Base-by-base conservation (phyloP, 1,284 basidiomycete genomes). In the Dichomitus squalens region DNA sequence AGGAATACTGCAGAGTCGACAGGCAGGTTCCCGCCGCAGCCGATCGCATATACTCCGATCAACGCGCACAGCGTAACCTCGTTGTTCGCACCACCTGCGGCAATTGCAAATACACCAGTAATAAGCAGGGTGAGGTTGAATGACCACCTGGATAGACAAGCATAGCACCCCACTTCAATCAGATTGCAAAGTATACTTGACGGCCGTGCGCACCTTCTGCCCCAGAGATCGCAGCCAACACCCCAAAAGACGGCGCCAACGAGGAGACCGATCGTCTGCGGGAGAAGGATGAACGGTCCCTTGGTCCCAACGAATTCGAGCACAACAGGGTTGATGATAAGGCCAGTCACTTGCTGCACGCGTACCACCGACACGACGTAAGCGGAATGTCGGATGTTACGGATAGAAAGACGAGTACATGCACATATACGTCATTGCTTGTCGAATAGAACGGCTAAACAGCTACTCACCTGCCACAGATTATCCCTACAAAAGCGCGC, bases 1-100 rank as follows among this genome's bases (percentile, higher is more conserved):
- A 93, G 78, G 68, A 91, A 90, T 48, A 93, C 86, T 0, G 89
- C 85, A 16, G 88, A 88, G 69, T 93, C 91, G 5, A 93, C 89
- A 0, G 91, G 86, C 46, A 88, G 69, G 65, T 90, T 90, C 16
- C 86, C 85, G 34, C 82, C 91, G 1, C 86, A 89, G 2, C 87
- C 86, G 4, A 87, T 71, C 2, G 83, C 83, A 76, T 83, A 83
- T 2, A 83, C 73, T 0, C 84, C 80, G 0, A 79, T 73, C 34
- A 88, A 73, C 0, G 81, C 76, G 49, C 79, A 81, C 16, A 90
- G 73, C 0, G 81, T 73, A 34, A 80, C 60, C 51, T 71, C 82
- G 60, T 83, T 80, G 0, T 81, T 78, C 0, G 86, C 83, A 0
- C 75, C 85, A 16, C 85, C 86, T 33, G 83, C 84, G 0, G 81